Percentiles rank a stretch among this genome's conserved stretches.
phyloP scores from a whole-genome alignment of 306 rosid genomes.

The Purshia tridentata region DNA sequence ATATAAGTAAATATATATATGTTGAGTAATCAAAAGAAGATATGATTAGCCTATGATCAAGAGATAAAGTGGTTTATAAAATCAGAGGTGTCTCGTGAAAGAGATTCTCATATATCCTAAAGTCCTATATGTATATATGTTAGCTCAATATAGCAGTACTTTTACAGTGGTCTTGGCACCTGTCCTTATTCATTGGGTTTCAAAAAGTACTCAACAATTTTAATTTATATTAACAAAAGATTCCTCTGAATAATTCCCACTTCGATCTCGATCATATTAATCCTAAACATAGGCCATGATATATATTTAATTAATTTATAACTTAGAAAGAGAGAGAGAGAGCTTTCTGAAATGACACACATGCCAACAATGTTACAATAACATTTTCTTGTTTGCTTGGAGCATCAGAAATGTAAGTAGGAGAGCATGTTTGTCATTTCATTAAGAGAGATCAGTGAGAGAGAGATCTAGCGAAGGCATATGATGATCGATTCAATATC shows the following conservation, averaged over 20 bases:
- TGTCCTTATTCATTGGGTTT: too few species aligned
- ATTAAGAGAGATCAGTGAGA: too few species aligned
- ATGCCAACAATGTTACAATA: not conserved
- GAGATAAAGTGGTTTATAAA: conserved; percentile 29
- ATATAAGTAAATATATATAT: not conserved
- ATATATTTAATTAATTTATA: not conserved
- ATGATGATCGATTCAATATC: not conserved
- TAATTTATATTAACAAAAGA: not conserved
- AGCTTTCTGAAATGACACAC: conserved; percentile 9
- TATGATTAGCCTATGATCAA: conserved; percentile 40
- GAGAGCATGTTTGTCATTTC: conserved; percentile 29
- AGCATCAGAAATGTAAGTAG: conserved; percentile 2
- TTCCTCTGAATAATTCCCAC: not conserved
- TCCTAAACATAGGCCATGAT: not conserved
- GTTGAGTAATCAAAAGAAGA: conserved; percentile 16
- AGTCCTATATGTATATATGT: conserved; percentile 14
- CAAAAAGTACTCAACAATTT: too few species aligned
- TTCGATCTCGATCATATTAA: too few species aligned
- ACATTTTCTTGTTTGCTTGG: conserved; percentile 13
- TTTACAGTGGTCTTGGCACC: not conserved
- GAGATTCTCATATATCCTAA: conserved; percentile 20
- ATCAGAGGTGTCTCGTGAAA: conserved; percentile 14
- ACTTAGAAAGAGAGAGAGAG: conserved; percentile 8
- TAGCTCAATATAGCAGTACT: not conserved
- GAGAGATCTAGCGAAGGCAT: too few species aligned